Conservation (phyloP, 805 yeast species). For the Isabelozyma pseudorhagii region DNA sequence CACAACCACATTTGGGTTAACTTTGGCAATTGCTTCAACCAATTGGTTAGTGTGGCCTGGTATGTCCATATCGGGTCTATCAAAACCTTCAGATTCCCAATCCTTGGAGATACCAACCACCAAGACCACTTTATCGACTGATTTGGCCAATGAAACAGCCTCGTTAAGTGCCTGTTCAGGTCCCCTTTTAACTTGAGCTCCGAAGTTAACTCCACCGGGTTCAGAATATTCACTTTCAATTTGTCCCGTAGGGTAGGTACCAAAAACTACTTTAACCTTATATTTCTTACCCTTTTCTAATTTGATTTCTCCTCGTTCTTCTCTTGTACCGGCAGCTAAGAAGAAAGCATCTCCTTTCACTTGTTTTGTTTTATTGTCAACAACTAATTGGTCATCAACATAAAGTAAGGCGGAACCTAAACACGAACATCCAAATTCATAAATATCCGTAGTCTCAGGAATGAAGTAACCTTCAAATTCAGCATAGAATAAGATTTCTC, state of each 20-base stretch:
- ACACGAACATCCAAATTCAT: conserved; percentile 50
- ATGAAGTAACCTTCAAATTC: conserved; percentile 41
- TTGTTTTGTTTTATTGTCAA: conserved; percentile 57
- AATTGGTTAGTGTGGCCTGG: conserved; percentile 49
- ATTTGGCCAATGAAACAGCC: conserved; percentile 49
- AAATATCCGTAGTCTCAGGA: conserved; percentile 48
- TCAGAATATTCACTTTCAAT: conserved; percentile 10
- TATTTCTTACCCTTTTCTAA: conserved; percentile 46
- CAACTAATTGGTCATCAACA: conserved; percentile 49
- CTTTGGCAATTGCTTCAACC: conserved; percentile 41
- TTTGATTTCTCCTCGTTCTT: conserved; percentile 36
- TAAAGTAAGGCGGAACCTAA: conserved; percentile 56
- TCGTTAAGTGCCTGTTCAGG: conserved; percentile 19
- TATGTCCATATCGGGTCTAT: conserved; percentile 47
- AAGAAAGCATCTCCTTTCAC: conserved; percentile 48
- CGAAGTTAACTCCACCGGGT: conserved; percentile 23
- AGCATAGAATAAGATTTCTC: conserved; percentile 34
- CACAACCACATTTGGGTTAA: conserved; percentile 48
- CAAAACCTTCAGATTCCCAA: conserved; percentile 62
- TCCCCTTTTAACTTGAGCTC: conserved; percentile 15
- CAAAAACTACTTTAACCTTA: conserved; percentile 47
- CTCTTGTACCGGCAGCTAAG: conserved; percentile 51
- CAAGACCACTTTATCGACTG: conserved; percentile 51
- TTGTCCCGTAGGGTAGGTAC: conserved; percentile 40
- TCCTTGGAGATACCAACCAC: conserved; percentile 51